Base-by-base conservation (phyloP, 805 yeast species). In the Sugiyamaella chiloensis region DNA sequence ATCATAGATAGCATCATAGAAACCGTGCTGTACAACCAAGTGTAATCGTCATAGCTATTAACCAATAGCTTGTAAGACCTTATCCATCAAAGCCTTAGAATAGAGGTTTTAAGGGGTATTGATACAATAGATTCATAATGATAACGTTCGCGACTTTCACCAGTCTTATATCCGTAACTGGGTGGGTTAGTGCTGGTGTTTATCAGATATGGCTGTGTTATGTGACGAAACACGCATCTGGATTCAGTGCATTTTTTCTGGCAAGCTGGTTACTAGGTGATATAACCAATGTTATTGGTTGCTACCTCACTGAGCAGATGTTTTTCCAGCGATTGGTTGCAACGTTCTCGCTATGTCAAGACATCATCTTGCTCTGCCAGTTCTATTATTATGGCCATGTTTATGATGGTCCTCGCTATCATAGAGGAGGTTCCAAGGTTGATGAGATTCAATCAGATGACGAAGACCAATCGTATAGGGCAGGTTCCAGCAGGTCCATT, bases 181-280 rank as follows among this genome's bases (percentile, higher is more conserved):
- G 60, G 7, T 63, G 65, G 60, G 55, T 61, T 11, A 24, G 45
- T 7, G 66, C 68, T 7, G 64, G 66, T 12, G 19, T 48, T 7
- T 59, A 63, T 47, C 68, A 63, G 53, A 53, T 62, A 16, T 58
- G 48, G 24, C 49, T 58, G 12, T 56, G 60, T 21, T 57, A 53
- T 42, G 24, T 47, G n/a, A 51, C 52, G 31, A 56, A 59, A 23
- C 56, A 56, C 17, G 60, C 59, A 16, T 59, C 60, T 24, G 65
- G 67, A 19, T 62, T 63, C 55, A 52, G 60, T 39, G 57, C 57
- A 5, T 42, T 50, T 19, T 59, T 63, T 36, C 54, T 63, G 29
- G 31, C 44, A 8, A 54, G 63, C 32, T 63, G 64, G 60, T 58
- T 63, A 5, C 30, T 58, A 5, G 68, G 67, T 20, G 68, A 63